Evolutionary conservation across 148 eudicot genomes (phyloP), one percentile per base, ranked within the genome.

Genomic region (Drosera capensis): DNA sequence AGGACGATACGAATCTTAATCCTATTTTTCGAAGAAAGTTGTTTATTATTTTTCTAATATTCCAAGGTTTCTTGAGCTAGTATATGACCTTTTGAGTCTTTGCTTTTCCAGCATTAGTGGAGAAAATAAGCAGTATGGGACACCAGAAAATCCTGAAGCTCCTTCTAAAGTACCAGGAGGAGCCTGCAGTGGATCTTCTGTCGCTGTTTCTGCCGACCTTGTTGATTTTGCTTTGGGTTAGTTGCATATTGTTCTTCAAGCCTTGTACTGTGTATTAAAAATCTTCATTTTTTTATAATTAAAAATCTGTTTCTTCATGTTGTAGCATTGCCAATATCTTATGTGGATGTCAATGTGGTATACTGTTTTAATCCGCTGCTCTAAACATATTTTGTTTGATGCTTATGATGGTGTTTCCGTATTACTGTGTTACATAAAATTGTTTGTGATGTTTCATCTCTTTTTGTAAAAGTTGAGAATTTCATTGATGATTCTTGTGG

Each of bases 101-200:
- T 45, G 38, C 24, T 16, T 55, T 50, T 60, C 37, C 86, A 92
- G 99, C 46, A 51, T 79, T 7, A 79, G 61, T 62, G 99, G 99
- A 66, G 95, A 81, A 60, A 85, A 77, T 59, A 92, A 60, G 70
- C 78, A 92, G 58, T 86, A 71, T 59, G 99, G 58, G 46, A 70
- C 73, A 42, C 99, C 95, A 17, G 74, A 77, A 39, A 92, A 92
- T 74, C 99, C 99, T 49, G 68, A 68, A 46, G 73, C 81, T 37
- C 70, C 69, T 43, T 57, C 68, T 51, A 65, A 82, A 54, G 46
- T 74, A 46, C 83, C 94, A 25, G 99, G 99, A 49, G 99, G 99
- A 55, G 73, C 90, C 47, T 92, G 77, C 46, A 67, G 94, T 67
- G 99, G 99, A 45, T 88, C 95, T 64, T 85, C 99, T 67, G 94